Conservation (phyloP, 2,329 filamentous ascomycete genomes). For the Lachnellula cervina region DNA sequence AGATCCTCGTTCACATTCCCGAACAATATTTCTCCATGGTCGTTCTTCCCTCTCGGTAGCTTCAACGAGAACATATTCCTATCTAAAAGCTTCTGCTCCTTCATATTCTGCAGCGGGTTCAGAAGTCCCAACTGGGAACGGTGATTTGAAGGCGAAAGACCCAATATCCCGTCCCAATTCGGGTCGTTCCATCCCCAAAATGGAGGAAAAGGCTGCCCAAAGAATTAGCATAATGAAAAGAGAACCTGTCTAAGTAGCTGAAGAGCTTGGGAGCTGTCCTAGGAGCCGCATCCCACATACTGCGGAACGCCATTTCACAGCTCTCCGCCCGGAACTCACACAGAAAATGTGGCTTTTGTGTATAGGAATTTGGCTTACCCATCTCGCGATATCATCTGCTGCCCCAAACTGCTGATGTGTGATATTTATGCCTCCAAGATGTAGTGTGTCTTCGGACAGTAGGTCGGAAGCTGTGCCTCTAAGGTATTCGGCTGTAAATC, state of each 20-base stretch:
- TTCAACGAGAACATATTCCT: conserved; percentile 8
- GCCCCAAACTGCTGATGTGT: conserved; percentile 3
- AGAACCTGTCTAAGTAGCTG: too few species aligned
- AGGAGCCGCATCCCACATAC: too few species aligned
- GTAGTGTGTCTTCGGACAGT: not conserved
- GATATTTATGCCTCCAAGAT: conserved; percentile 1
- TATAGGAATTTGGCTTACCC: too few species aligned
- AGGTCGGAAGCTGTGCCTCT: not conserved
- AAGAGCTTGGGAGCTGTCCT: too few species aligned
- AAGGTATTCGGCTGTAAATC: not conserved
- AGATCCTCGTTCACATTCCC: conserved; percentile 6
- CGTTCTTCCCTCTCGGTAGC: not conserved
- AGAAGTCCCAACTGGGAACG: not conserved
- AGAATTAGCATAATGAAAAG: too few species aligned
- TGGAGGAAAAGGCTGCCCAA: not conserved
- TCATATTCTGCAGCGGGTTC: conserved; percentile 5
- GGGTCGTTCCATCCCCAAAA: not conserved
- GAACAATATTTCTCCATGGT: conserved; percentile 7
- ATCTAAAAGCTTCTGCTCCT: conserved; percentile 1
- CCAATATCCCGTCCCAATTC: conserved; percentile 5
- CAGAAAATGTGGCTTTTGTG: too few species aligned
- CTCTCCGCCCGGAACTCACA: too few species aligned
- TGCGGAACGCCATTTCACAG: too few species aligned
- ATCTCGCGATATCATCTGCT: not conserved
- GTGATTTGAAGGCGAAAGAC: conserved; percentile 3